Percentiles rank a stretch among this genome's conserved stretches.
Conservation (phyloP, 73 alveolate species). For the Uronychia binucleata region DNA sequence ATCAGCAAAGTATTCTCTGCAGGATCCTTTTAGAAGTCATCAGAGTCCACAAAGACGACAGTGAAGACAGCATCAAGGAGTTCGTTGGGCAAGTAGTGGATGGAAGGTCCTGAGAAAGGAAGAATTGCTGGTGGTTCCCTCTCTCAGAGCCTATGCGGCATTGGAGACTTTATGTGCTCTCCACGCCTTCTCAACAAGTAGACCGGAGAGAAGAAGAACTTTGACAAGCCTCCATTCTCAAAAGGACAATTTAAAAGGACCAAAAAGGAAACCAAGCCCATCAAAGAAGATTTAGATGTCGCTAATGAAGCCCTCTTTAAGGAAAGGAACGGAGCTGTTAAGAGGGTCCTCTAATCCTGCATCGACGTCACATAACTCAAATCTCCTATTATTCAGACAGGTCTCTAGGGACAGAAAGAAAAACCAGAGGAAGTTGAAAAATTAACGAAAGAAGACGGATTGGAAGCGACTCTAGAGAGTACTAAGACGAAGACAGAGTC, state of each 20-base stretch:
- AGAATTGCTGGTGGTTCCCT: background rate
- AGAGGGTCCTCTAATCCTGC: background rate
- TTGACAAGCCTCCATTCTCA: too few species aligned
- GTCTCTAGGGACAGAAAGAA: too few species aligned
- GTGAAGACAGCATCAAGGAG: background rate
- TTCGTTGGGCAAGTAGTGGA: background rate
- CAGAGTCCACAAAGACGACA: background rate
- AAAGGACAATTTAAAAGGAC: too few species aligned
- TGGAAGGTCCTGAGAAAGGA: background rate
- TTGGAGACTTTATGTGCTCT: too few species aligned
- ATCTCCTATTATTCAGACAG: background rate
- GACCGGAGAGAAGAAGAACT: too few species aligned
- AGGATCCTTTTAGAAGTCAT: background rate
- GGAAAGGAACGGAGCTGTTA: background rate
- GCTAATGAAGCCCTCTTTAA: background rate
- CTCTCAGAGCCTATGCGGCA: too few species aligned
- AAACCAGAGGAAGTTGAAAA: too few species aligned
- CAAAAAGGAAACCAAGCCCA: background rate
- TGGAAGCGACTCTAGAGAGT: background rate
- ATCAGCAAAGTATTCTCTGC: background rate
- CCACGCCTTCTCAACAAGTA: too few species aligned
- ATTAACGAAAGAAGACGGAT: background rate
- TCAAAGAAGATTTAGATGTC: background rate
- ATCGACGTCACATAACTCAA: background rate
- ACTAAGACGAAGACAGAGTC: background rate